Evolutionary conservation across 495 filamentous ascomycete species (phyloP).

Genomic region (Sporormia fimetaria): DNA sequence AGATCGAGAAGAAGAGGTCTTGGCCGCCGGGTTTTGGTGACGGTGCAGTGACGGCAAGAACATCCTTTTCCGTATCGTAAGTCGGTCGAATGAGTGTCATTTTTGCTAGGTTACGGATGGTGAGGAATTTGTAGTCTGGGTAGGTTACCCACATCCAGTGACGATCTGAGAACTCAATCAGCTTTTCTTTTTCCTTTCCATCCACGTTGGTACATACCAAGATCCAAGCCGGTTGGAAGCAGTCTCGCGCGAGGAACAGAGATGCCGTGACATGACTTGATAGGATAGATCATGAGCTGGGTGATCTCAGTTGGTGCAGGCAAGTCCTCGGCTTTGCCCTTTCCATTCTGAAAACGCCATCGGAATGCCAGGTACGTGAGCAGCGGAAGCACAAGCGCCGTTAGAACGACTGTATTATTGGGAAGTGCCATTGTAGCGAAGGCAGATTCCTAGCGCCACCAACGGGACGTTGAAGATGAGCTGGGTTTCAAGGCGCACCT

Average conservation of each 20-base stretch:
- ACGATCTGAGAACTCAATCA: slow-evolving; percentile 21
- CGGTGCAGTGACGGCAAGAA: slow-evolving; percentile 17
- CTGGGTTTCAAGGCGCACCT: not conserved
- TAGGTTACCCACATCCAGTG: slow-evolving; percentile 37
- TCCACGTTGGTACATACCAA: slow-evolving; percentile 20
- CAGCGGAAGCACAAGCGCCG: too few relatives aligned
- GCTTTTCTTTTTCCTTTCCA: too few relatives aligned
- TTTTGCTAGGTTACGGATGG: slow-evolving; percentile 29
- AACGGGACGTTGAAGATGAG: too few relatives aligned
- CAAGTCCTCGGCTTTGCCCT: slow-evolving; percentile 10
- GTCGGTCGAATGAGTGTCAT: slow-evolving; percentile 36
- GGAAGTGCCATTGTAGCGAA: too few relatives aligned
- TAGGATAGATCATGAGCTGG: slow-evolving; percentile 32
- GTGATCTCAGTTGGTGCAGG: slow-evolving; percentile 29
- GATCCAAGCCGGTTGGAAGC: slow-evolving; percentile 30
- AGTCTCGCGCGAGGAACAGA: slow-evolving; percentile 23
- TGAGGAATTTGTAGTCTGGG: slow-evolving; percentile 32
- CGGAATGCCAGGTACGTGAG: too few relatives aligned
- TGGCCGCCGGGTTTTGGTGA: slow-evolving; percentile 18
- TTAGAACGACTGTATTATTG: too few relatives aligned
- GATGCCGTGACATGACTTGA: slow-evolving; percentile 37
- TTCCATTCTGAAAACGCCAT: too few relatives aligned
- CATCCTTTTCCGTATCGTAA: slow-evolving; percentile 22
- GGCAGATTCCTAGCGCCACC: too few relatives aligned
- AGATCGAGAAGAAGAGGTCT: slow-evolving; percentile 24